A percentile compares a stretch with the other conserved stretches of the same genome.
Evolutionary conservation across 257 asterid genomes (phyloP).

Genomic region (Lithospermum erythrorhizon): DNA sequence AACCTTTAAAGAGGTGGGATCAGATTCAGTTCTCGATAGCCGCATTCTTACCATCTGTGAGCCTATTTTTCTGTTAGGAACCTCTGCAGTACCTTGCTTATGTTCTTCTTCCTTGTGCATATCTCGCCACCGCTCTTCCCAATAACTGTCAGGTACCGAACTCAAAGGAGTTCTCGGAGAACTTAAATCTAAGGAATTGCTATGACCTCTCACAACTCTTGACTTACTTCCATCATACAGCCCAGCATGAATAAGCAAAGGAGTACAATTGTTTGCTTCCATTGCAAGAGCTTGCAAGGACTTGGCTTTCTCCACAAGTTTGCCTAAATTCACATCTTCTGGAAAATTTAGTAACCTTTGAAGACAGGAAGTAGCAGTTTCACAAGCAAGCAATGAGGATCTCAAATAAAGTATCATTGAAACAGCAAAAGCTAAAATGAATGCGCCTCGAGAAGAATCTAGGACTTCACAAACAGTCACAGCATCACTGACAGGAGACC

Average conservation of each 20-base stretch:
- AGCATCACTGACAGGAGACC: constrained; percentile 18
- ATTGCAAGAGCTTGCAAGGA: constrained; percentile 57
- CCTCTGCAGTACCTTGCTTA: constrained; percentile 25
- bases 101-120: constrained; percentile 57
- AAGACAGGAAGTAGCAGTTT: constrained; percentile 74
- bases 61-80: constrained; percentile 32
- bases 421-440: constrained; percentile 84
- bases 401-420: constrained; percentile 75
- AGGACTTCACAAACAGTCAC: constrained; percentile 43
- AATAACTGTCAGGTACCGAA: constrained; percentile 55
- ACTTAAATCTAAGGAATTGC: constrained; percentile 39
- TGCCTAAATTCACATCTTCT: constrained; percentile 38
- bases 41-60: constrained; percentile 48
- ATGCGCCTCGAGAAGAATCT: constrained; percentile 72
- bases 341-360: constrained; percentile 77
- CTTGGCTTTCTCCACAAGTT: constrained; percentile 53
- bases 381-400: constrained; percentile 79
- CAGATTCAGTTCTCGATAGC: constrained; percentile 57
- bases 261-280: constrained; percentile 44
- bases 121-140: constrained; percentile 94
- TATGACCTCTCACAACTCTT: constrained; percentile 41
- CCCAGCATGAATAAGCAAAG: constrained; percentile 30
- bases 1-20: constrained; percentile 39
- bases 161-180: constrained; percentile 52
- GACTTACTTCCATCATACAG: constrained; percentile 31